Evolutionary conservation across 164 flowering plant species (phyloP), one percentile per base, ranked within the genome.

Genomic region (Taxillus chinensis): DNA sequence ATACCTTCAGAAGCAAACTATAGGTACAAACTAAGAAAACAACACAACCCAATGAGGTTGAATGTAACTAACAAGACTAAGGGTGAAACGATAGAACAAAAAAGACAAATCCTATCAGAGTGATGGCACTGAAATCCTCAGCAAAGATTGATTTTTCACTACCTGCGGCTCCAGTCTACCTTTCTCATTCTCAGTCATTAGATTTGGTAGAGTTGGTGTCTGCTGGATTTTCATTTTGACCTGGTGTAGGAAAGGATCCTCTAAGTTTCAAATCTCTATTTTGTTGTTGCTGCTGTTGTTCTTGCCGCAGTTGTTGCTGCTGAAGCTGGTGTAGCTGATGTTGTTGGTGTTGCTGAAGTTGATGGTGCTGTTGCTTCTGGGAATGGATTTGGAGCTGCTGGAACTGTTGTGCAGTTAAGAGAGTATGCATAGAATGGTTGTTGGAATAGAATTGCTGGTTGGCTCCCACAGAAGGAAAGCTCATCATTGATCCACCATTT

Each of bases 381-480:
- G 98, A 78, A 57, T 87, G 89, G 63, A 92, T 81, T 50, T 92
- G 96, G 64, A 92, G 93, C 68, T 92, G 98, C 68, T 92, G 96
- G 70, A 92, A 81, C 70, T 92, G 96, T 63, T 88, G 96, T n/a
- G 96, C 82, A 11, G 98, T 75, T 66, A 88, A 62, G 41, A 86
- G 68, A 43, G 90, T 78, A 60, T 83, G 90, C 87, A 80, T 75
- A 0, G 90, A 69, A 4, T 83, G 83, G 66, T 78, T 86, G 75
- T 79, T 82, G 10, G 85, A 67, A 65, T 82, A 83, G 64, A 72
- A 84, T 38, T 78, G 96, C 77, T 82, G 93, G 57, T 73, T 75
- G 15, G 52, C 71, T 37, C 89, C 83, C 63, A 66, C 80, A 13
- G 92, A 27, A 4, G 84, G 74, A 66, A 64, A 90, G 63, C 80